Evolutionary conservation across 805 yeast genomes (phyloP).

Genomic region (Saturnispora halmiae): DNA sequence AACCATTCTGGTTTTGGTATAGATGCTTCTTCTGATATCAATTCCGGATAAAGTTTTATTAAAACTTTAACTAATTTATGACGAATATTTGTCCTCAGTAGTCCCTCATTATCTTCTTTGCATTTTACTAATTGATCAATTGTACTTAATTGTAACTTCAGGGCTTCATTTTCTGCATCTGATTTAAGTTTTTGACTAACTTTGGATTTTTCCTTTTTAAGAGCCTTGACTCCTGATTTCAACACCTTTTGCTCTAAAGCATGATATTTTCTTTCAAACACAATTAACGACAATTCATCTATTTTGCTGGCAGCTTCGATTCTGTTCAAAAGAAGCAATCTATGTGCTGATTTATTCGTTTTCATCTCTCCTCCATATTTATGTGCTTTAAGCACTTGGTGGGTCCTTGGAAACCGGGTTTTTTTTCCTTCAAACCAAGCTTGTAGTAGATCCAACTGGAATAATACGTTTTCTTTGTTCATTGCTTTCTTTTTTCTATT

Average conservation of each 20-base stretch:
- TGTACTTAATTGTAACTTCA: neutral
- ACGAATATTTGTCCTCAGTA: constrained; percentile 11
- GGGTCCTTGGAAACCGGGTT: constrained; percentile 44
- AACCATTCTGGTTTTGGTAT: constrained; percentile 29
- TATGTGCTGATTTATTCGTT: constrained; percentile 23
- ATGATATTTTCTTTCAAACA: constrained; percentile 42
- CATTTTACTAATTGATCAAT: constrained; percentile 7
- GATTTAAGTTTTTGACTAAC: constrained; percentile 1
- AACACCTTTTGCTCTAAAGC: constrained; percentile 25
- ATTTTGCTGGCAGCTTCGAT: constrained; percentile 41
- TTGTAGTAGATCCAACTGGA: constrained; percentile 52
- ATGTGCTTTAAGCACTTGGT: constrained; percentile 37
- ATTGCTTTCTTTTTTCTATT: neutral
- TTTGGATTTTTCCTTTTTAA: constrained; percentile 20
- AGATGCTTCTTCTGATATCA: neutral
- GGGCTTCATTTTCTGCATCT: neutral
- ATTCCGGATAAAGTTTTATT: constrained; percentile 10
- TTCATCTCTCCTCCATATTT: constrained; percentile 16
- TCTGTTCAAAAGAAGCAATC: constrained; percentile 28
- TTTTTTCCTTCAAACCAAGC: constrained; percentile 37
- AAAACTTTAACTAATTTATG: constrained; percentile 18
- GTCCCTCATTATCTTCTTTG: constrained; percentile 2
- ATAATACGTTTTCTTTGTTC: constrained; percentile 33
- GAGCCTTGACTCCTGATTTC: constrained; percentile 33
- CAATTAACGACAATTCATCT: constrained; percentile 33